Conservation (phyloP, 2,329 filamentous ascomycete genomes). For the Sporothrix brasiliensis region DNA sequence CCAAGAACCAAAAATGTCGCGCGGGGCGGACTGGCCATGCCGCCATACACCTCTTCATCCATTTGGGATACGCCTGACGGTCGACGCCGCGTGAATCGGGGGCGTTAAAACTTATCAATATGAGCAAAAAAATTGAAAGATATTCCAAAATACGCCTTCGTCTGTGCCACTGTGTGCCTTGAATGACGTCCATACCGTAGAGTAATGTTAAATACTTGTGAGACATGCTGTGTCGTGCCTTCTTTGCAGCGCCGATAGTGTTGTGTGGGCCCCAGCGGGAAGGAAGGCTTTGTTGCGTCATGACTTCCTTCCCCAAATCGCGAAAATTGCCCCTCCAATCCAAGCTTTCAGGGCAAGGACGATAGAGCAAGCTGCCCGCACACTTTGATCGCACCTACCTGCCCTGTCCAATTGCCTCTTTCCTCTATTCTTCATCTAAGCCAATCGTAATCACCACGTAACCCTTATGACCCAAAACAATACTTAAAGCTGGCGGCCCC, state of each 20-base stretch:
- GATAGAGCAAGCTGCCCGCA: neutral
- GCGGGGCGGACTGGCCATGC: slow-evolving; percentile 12
- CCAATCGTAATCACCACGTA: neutral
- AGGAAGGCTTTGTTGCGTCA: slow-evolving; percentile 30
- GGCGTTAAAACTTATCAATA: slow-evolving; percentile 23
- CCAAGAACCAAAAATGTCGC: slow-evolving; percentile 25
- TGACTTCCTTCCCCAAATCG: slow-evolving; percentile 25
- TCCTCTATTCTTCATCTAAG: neutral
- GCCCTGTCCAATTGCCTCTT: neutral
- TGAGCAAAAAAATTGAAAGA: slow-evolving; percentile 29
- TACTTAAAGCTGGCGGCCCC: slow-evolving; percentile 25
- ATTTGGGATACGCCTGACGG: slow-evolving; percentile 12
- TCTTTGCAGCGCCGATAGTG: neutral
- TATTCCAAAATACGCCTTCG: slow-evolving; percentile 13
- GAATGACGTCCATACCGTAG: neutral
- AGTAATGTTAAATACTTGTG: neutral
- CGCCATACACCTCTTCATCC: slow-evolving; percentile 19
- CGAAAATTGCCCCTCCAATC: slow-evolving; percentile 27
- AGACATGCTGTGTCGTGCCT: slow-evolving; percentile 2
- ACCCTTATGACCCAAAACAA: neutral
- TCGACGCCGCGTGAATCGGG: slow-evolving; percentile 16
- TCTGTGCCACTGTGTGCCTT: neutral
- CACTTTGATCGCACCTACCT: slow-evolving; percentile 12
- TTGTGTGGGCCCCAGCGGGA: neutral
- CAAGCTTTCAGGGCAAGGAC: slow-evolving; percentile 18